These are phyloP conservation scores for Polytolypa hystricis DNA, from an alignment of 2,329 filamentous ascomycete genomes.

Conservation along the genomic window DNA sequence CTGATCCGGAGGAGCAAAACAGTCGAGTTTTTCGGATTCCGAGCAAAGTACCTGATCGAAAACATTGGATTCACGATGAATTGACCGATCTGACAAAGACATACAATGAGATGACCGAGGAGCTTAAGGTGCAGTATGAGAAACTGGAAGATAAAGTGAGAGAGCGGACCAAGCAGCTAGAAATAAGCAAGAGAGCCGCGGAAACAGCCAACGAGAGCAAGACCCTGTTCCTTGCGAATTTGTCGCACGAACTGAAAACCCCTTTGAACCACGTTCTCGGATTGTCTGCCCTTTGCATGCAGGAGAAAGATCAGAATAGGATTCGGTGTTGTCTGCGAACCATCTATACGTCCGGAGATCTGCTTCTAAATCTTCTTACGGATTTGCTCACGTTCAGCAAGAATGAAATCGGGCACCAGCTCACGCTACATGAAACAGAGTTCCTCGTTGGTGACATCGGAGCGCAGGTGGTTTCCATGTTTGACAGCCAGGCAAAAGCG, in stretches of 20 bases:
- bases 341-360: conserved; percentile 77
- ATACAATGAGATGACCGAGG: conserved; percentile 91
- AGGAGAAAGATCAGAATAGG: conserved; percentile 66
- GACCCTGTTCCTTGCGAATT: conserved; percentile 92
- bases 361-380: conserved; percentile 74
- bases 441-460: conserved; percentile 76
- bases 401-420: conserved; percentile 56
- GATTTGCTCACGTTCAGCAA: conserved; percentile 89
- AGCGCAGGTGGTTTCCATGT: conserved; percentile 73
- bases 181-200: conserved; percentile 81
- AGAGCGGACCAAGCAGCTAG: conserved; percentile 71
- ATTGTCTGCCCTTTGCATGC: conserved; percentile 88
- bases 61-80: conserved; percentile 71
- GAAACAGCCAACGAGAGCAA: conserved; percentile 96
- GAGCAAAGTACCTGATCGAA: conserved; percentile 63
- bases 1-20: conserved; percentile 9
- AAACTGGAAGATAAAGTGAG: conserved; percentile 74
- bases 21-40: conserved; percentile 62
- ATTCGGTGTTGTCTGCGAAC: conserved; percentile 77
- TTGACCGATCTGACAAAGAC: conserved; percentile 70
- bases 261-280: conserved; percentile 86
- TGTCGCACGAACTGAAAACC: conserved; percentile 72
- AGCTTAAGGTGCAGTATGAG: conserved; percentile 76
- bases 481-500: conserved; percentile 80
- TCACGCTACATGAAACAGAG: conserved; percentile 58